A percentile compares a stretch with the other conserved stretches of the same genome.
Evolutionary conservation across 1,284 basidiomycete genomes (phyloP).

Genomic region (Ganoderma boninense): DNA sequence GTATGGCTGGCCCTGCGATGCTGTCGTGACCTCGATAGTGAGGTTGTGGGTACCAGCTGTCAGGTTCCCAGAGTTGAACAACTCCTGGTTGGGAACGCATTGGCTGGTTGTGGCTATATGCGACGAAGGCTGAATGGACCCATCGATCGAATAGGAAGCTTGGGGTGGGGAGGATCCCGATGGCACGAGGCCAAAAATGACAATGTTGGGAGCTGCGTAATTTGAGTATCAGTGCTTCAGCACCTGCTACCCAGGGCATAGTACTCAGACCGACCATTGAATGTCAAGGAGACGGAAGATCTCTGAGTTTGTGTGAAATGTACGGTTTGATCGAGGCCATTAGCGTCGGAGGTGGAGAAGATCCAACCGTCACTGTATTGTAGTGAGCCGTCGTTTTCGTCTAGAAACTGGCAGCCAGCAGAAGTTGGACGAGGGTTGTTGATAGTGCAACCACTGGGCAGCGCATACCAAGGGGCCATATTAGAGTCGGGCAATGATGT

Average conservation of each 20-base stretch:
- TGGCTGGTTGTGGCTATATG: constrained; percentile 45
- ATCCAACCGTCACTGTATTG: constrained; percentile 48
- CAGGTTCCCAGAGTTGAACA: constrained; percentile 48
- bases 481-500: neutral
- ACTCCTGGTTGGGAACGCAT: constrained; percentile 49
- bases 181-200: constrained; percentile 51
- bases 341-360: constrained; percentile 34
- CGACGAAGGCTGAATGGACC: constrained; percentile 41
- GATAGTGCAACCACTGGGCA: too few relatives aligned
- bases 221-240: neutral
- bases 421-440: neutral
- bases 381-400: constrained; percentile 31
- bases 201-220: neutral
- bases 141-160: constrained; percentile 50
- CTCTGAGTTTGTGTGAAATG: constrained; percentile 25
- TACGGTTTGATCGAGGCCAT: constrained; percentile 23
- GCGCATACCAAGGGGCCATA: too few relatives aligned
- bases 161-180: constrained; percentile 39
- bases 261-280: constrained; percentile 46
- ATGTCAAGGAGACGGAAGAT: constrained; percentile 41
- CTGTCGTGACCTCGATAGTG: constrained; percentile 45
- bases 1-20: constrained; percentile 43
- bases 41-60: constrained; percentile 45
- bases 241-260: neutral
- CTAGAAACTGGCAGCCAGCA: constrained; percentile 21